Base-by-base conservation (phyloP, 2,329 filamentous ascomycete genomes). In the Fusarium pseudograminearum region DNA sequence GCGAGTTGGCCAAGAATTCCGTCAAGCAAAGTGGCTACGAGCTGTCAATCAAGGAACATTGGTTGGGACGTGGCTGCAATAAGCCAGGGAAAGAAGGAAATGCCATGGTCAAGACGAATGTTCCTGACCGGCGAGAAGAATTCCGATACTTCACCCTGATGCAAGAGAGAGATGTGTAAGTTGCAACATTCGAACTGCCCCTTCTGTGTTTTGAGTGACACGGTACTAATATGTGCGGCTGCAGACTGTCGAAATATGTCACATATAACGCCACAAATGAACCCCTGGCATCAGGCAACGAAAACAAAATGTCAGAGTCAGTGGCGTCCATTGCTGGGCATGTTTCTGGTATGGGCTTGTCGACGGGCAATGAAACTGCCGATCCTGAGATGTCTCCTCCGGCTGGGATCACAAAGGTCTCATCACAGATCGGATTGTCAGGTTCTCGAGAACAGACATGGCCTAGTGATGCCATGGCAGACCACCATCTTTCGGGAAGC, bases 1-100 rank as follows among this genome's bases (percentile, higher is more conserved):
- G 96, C 77, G 96, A 99, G 81, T 81, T 99, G 60, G 96, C 96
- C 26, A 97, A 97, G 81, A 95, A 98, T 78, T 97, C 93, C 12
- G 96, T 99, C 41, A 89, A 91, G 74, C 96, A 99, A 79, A 97
- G 93, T 78, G 96, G 96, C 9, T 99, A 97, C 76, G 96, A 99
- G 78, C 85, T 92, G 73, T 87, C 90, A 15, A 85, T 98, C 75
- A 99, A 99, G 81, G 90, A 94, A 76, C 89, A 94, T 78, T 99
- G 95, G 95, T 83, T 99, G 7, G 96, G 96, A 5, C 83, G 86
- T 33, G 88, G 92, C 69, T 98, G 91, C 78, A 85, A 92, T 76
- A 82, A 91, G 40, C 91, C 93, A 1, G 96, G 96, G 4, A 90
- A 92, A 38, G 85, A 87, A 57, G 96, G 96, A 16, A 99, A 99